A percentile compares a stretch with the other conserved stretches of the same genome.
Conservation (phyloP, 148 eudicot genomes). For the Arctostaphylos glauca region DNA sequence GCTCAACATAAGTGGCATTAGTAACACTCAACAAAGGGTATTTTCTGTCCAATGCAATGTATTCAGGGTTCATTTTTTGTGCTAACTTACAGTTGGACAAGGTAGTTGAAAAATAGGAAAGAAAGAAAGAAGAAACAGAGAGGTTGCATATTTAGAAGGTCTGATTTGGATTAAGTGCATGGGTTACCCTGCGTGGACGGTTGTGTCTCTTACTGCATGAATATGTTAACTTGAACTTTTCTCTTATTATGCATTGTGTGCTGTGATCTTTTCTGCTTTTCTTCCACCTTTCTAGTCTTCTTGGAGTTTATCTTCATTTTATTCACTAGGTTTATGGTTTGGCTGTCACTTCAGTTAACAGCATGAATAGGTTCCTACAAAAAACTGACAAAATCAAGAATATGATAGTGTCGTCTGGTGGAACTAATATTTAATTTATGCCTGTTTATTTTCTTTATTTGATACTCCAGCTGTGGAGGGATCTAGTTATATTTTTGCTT, state of each 20-base stretch:
- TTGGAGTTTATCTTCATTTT: not conserved
- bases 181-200: not conserved
- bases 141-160: not conserved
- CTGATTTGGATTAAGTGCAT: not conserved
- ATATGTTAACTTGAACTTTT: not conserved
- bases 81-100: not conserved
- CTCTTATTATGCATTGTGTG: too few relatives aligned
- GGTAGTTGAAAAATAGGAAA: not conserved
- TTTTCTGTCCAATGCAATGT: not conserved
- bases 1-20: not conserved
- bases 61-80: not conserved
- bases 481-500: not conserved
- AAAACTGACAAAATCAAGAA: not conserved
- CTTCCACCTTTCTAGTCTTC: not conserved
- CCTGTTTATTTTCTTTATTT: not conserved
- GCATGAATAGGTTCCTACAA: not conserved
- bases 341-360: not conserved
- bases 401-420: not conserved
- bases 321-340: conserved; percentile 11
- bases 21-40: not conserved
- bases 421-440: not conserved
- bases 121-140: not conserved
- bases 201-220: not conserved
- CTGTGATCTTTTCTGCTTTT: not conserved
- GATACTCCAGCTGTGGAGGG: not conserved